Evolutionary conservation across 1,284 basidiomycete genomes (phyloP).

Genomic region (Ganoderma lingzhi): DNA sequence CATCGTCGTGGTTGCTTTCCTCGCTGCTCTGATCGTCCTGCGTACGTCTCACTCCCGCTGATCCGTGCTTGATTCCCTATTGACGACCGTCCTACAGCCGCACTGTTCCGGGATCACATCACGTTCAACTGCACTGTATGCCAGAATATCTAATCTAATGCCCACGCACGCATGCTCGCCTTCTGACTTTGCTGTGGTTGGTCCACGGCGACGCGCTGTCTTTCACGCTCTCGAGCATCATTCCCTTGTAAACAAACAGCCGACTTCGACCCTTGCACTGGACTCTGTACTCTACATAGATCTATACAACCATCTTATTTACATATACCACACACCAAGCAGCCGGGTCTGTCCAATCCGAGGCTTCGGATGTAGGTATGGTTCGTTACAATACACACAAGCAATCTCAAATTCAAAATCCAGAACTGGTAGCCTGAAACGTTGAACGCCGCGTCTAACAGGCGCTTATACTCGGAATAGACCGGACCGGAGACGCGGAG

Average conservation of each 20-base stretch:
- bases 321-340: conserved; percentile 9
- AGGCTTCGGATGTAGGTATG: conserved; percentile 24
- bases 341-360: background rate
- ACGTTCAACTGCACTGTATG: conserved; percentile 76
- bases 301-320: conserved; percentile 35
- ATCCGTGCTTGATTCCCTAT: conserved; percentile 8
- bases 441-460: too few relatives aligned
- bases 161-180: conserved; percentile 29
- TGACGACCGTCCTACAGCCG: conserved; percentile 51
- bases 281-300: conserved; percentile 35
- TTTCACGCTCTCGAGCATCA: conserved; percentile 28
- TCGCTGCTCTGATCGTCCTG: conserved; percentile 84
- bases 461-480: too few relatives aligned
- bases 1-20: conserved; percentile 76
- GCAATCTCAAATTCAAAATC: background rate
- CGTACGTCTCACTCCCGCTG: conserved; percentile 59
- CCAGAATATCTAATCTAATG: conserved; percentile 82
- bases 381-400: conserved; percentile 44
- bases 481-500: background rate
- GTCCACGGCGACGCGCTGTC: conserved; percentile 14
- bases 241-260: conserved; percentile 31
- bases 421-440: too few relatives aligned
- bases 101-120: conserved; percentile 74
- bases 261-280: conserved; percentile 32
- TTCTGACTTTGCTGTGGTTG: conserved; percentile 25